These are phyloP conservation scores for Blepharisma japonicum DNA, from an alignment of 73 alveolate genomes.

Conservation along the genomic window DNA sequence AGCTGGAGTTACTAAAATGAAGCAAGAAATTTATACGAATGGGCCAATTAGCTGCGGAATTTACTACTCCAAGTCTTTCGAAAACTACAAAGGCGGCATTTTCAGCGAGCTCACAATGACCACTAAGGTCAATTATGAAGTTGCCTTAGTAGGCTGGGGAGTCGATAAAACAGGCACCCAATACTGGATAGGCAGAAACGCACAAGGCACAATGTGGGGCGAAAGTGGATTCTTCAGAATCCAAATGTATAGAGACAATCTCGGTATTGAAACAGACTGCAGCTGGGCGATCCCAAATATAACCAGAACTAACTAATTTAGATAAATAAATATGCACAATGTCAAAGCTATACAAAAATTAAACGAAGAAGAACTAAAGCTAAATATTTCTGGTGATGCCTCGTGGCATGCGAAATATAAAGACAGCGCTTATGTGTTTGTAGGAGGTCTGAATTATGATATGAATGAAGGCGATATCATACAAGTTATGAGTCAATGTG, in stretches of 20 bases:
- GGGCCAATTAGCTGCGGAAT: conserved; percentile 82
- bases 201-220: conserved; percentile 95
- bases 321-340: conserved; percentile 34
- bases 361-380: conserved; percentile 65
- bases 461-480: conserved; percentile 97
- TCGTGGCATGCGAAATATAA: conserved; percentile 78
- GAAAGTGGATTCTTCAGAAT: conserved; percentile 84
- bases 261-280: conserved; percentile 61
- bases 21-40: conserved; percentile 64
- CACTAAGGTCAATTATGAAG: conserved; percentile 58
- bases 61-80: conserved; percentile 49
- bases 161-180: conserved; percentile 65
- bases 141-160: conserved; percentile 83
- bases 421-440: conserved; percentile 74
- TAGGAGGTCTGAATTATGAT: conserved; percentile 77
- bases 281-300: conserved; percentile 72
- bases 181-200: conserved; percentile 86
- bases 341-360: conserved; percentile 57
- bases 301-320: not conserved
- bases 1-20: conserved; percentile 69
- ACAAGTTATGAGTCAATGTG: conserved; percentile 76
- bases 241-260: conserved; percentile 66
- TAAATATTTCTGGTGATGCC: conserved; percentile 49
- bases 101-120: conserved; percentile 47
- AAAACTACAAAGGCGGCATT: conserved; percentile 80